Evolutionary conservation across 805 yeast species (phyloP).

Genomic region (Yarrowia phangngaensis): DNA sequence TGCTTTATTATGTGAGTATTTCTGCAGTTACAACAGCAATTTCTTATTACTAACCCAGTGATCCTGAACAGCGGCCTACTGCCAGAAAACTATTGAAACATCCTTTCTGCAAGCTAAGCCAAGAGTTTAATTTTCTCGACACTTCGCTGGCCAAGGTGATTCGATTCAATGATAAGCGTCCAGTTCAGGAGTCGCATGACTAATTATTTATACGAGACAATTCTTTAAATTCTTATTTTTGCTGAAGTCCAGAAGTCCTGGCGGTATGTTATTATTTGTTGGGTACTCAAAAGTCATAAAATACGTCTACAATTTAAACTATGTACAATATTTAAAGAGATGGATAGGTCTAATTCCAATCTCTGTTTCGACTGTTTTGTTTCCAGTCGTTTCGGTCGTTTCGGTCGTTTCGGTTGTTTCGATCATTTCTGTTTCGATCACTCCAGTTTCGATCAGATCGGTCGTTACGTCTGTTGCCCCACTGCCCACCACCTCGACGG

Average conservation of each 20-base stretch:
- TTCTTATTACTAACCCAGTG: constrained; percentile 39
- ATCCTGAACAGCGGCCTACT: constrained; percentile 86
- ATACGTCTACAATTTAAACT: no score
- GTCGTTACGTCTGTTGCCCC: background rate
- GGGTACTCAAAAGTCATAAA: no score
- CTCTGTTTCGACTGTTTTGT: no score
- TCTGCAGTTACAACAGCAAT: no score
- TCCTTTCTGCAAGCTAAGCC: constrained; percentile 47
- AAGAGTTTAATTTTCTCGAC: constrained; percentile 48
- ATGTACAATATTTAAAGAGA: no score
- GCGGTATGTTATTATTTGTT: no score
- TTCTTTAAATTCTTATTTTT: no score
- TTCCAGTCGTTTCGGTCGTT: constrained; percentile 2
- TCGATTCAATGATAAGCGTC: constrained; percentile 34
- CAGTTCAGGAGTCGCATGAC: constrained; percentile 2
- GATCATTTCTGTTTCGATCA: background rate
- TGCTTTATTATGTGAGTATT: constrained; percentile 53
- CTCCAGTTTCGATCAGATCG: background rate
- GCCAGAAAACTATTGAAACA: constrained; percentile 61
- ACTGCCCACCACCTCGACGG: background rate
- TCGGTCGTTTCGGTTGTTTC: constrained; percentile 1
- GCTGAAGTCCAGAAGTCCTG: no score
- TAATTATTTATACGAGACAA: constrained; percentile 1
- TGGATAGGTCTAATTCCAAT: no score
- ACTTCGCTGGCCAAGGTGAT: constrained; percentile 58